Conservation (phyloP, 192 early-diverging fungal genomes). For the Entomortierella chlamydospora region DNA sequence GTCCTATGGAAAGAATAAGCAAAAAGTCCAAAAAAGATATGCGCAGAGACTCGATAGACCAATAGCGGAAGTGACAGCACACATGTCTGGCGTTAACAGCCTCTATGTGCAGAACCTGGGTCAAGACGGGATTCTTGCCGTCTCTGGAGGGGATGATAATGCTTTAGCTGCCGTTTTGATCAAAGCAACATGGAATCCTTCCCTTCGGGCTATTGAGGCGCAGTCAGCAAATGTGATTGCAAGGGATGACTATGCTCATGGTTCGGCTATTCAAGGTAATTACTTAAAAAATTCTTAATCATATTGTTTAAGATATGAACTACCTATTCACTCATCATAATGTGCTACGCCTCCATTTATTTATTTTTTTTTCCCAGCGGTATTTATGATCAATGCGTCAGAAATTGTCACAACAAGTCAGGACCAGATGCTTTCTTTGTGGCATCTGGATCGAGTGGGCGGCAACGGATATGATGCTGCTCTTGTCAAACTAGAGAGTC, state of each 20-base stretch:
- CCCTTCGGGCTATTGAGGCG: background rate
- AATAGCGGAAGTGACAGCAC: slow-evolving; percentile 33
- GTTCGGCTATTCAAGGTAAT: slow-evolving; percentile 77
- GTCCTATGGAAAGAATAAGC: slow-evolving; percentile 19
- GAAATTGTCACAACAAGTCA: slow-evolving; percentile 66
- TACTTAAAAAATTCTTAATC: background rate
- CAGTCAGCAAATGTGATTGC: slow-evolving; percentile 9
- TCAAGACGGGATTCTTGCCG: slow-evolving; percentile 53
- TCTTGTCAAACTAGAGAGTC: slow-evolving; percentile 48
- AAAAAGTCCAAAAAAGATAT: slow-evolving; percentile 13
- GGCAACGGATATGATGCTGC: background rate
- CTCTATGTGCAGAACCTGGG: slow-evolving; percentile 55
- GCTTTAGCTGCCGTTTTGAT: slow-evolving; percentile 54
- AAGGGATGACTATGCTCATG: slow-evolving; percentile 64
- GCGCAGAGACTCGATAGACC: slow-evolving; percentile 19
- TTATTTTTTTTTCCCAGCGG: slow-evolving; percentile 43
- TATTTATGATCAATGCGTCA: slow-evolving; percentile 49
- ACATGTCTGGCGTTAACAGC: slow-evolving; percentile 85
- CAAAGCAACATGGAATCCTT: slow-evolving; percentile 15
- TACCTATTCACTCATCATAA: background rate
- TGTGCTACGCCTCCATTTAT: background rate
- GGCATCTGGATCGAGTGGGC: slow-evolving; percentile 47
- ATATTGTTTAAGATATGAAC: background rate
- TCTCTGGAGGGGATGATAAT: slow-evolving; percentile 87
- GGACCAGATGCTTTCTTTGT: slow-evolving; percentile 78